These are phyloP conservation scores for Spathaspora girioi DNA, from an alignment of 805 yeast genomes.

Conservation along the genomic window DNA sequence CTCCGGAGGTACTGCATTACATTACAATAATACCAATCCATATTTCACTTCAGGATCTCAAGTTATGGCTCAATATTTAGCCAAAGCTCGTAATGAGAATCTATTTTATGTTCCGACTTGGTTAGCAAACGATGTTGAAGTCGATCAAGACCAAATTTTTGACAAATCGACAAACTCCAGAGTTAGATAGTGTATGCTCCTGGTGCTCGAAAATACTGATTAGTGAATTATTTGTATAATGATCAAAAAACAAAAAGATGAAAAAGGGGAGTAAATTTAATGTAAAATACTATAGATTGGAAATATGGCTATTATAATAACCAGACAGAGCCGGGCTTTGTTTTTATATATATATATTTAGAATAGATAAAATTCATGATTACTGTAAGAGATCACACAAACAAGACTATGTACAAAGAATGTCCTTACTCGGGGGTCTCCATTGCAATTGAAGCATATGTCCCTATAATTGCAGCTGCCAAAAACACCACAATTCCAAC, in stretches of 20 bases:
- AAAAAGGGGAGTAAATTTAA: background rate
- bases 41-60: conserved; percentile 51
- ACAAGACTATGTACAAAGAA: background rate
- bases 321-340: background rate
- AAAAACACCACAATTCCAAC: conserved; percentile 18
- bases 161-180: background rate
- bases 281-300: background rate
- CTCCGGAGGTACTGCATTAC: background rate
- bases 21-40: background rate
- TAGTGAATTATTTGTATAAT: too few relatives aligned
- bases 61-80: conserved; percentile 75
- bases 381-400: background rate
- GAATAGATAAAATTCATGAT: background rate
- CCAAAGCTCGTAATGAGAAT: conserved; percentile 65
- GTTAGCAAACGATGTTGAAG: conserved; percentile 15
- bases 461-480: conserved; percentile 22
- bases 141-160: conserved; percentile 12
- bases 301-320: background rate
- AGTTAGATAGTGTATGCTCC: background rate
- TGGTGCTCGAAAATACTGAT: too few relatives aligned
- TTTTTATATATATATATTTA: background rate
- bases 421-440: conserved; percentile 6
- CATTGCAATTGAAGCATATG: conserved; percentile 18
- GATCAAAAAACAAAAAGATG: background rate
- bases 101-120: conserved; percentile 41